phyloP scores from a whole-genome alignment of 257 asterid species.

The Nicotiana undulata region DNA sequence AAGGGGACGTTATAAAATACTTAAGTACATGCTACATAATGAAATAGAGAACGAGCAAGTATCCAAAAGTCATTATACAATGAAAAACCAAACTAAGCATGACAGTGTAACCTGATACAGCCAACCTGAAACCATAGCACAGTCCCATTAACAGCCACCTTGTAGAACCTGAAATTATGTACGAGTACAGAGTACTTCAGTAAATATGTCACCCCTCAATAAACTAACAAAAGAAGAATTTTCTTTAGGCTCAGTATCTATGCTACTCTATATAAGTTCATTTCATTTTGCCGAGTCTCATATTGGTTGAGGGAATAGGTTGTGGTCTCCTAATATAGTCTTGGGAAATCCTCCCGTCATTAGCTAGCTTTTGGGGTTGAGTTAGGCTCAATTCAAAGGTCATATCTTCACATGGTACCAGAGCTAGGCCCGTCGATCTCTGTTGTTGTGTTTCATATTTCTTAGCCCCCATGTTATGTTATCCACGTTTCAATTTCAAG shows the following conservation, averaged over 20 bases:
- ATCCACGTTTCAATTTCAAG: too few species aligned
- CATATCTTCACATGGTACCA: too few species aligned
- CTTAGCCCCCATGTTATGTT: too few species aligned
- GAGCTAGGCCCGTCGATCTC: too few species aligned
- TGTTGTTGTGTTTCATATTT: too few species aligned
- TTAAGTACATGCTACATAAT: background rate
- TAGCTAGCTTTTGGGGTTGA: too few species aligned
- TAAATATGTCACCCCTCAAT: background rate
- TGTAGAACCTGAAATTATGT: slow-evolving; percentile 59
- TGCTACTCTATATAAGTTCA: background rate
- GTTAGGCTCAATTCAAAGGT: too few species aligned
- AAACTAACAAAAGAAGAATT: background rate
- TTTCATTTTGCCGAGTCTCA: too few species aligned
- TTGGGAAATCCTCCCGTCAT: too few species aligned
- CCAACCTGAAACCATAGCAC: slow-evolving; percentile 99
- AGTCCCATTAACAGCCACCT: slow-evolving; percentile 75
- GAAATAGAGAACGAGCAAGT: background rate
- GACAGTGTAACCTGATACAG: slow-evolving; percentile 65
- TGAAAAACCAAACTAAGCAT: slow-evolving; percentile 5
- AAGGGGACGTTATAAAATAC: background rate
- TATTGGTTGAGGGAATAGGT: too few species aligned
- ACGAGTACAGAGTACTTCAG: background rate
- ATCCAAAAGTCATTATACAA: background rate
- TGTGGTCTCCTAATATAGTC: too few species aligned
- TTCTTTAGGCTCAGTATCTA: background rate